Percentiles rank a stretch among this genome's conserved stretches.
Evolutionary conservation across 208 protist genomes (phyloP).

Genomic region (Leishmania tropica): DNA sequence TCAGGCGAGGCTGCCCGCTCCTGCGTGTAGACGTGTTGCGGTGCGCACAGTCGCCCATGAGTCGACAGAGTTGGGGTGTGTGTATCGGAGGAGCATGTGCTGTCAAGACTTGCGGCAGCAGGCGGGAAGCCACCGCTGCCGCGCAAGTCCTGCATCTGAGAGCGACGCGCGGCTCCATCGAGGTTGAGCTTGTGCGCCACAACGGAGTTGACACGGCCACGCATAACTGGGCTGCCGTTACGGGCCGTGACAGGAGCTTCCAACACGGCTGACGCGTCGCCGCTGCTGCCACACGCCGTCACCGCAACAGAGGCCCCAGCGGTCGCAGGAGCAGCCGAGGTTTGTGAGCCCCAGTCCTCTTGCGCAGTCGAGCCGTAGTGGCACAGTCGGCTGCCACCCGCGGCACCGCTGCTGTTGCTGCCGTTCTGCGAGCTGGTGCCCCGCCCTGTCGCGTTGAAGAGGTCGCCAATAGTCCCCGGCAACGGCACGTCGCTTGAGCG

Average conservation of each 20-base stretch:
- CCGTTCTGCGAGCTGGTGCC: background rate
- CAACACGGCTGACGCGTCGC: background rate
- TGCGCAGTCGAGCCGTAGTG: conserved; percentile 8
- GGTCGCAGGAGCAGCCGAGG: background rate
- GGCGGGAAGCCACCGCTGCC: background rate
- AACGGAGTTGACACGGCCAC: conserved; percentile 25
- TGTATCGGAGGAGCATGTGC: conserved; percentile 23
- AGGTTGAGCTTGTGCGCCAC: conserved; percentile 31
- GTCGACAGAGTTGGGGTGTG: conserved; percentile 7
- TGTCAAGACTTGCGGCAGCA: conserved; percentile 1
- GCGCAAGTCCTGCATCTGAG: conserved; percentile 14
- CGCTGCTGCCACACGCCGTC: background rate
- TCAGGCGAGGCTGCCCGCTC: conserved; percentile 21
- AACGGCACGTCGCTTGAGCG: conserved; percentile 8
- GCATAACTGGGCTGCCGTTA: conserved; percentile 20
- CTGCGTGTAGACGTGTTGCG: conserved; percentile 1
- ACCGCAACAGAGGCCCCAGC: background rate
- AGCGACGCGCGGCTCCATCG: conserved; percentile 13
- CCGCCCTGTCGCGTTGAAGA: background rate
- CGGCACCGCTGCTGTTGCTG: background rate
- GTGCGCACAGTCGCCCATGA: background rate
- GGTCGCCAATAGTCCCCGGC: background rate
- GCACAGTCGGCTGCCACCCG: background rate
- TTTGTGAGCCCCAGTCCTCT: conserved; percentile 5
- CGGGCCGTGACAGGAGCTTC: background rate